These are phyloP conservation scores for Dichotomocladium elegans DNA, from an alignment of 371 early-diverging fungal species.

Conservation along the genomic window DNA sequence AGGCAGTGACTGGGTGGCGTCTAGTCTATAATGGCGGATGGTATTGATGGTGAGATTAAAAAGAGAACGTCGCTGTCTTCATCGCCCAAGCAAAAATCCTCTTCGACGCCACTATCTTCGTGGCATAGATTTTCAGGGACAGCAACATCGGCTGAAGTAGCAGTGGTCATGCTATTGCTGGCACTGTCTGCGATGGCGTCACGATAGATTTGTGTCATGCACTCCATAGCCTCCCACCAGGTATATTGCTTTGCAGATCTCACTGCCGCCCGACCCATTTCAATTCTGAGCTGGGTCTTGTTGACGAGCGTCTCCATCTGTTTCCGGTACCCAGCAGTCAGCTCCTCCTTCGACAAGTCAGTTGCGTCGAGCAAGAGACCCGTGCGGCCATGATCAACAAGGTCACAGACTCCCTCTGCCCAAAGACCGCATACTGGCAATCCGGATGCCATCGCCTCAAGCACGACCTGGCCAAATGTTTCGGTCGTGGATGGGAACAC, in stretches of 20 bases:
- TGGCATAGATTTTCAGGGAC: background rate
- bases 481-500: constrained; percentile 45
- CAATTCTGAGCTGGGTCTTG: background rate
- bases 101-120: constrained; percentile 11
- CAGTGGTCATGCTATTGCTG: background rate
- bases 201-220: constrained; percentile 31
- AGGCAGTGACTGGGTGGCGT: too few relatives aligned
- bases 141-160: background rate
- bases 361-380: constrained; percentile 30
- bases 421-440: constrained; percentile 37
- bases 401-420: constrained; percentile 44
- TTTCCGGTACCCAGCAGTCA: constrained; percentile 16
- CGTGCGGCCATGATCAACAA: constrained; percentile 35
- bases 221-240: constrained; percentile 48
- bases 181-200: too few relatives aligned
- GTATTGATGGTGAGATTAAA: too few relatives aligned
- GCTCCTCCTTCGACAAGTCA: constrained; percentile 10
- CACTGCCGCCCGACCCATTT: constrained; percentile 26
- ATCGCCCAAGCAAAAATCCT: constrained; percentile 8
- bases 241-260: constrained; percentile 27
- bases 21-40: too few relatives aligned
- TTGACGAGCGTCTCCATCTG: constrained; percentile 18
- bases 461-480: constrained; percentile 49
- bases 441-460: constrained; percentile 47
- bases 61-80: too few relatives aligned